Percentiles rank a stretch among this genome's conserved stretches.
phyloP scores from a whole-genome alignment of 306 rosid genomes.

The Vigna angularis region DNA sequence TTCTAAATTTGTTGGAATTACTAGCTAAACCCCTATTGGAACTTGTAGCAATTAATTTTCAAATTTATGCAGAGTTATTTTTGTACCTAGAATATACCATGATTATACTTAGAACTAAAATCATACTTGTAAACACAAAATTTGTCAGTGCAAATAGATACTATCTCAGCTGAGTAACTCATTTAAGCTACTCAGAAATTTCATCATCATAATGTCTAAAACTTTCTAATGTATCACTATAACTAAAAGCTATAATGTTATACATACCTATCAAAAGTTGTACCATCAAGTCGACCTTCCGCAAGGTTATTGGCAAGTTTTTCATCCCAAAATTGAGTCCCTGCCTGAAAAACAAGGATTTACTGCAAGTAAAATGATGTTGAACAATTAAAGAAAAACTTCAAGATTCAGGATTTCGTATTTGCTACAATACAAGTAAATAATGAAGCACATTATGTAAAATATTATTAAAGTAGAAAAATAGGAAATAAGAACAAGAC shows the following conservation, averaged over 20 bases:
- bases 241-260: conserved; percentile 25
- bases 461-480: conserved; percentile 2
- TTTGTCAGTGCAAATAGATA: not conserved
- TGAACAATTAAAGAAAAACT: conserved; percentile 27
- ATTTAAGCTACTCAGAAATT: not conserved
- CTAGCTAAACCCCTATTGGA: not conserved
- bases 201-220: not conserved
- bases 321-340: conserved; percentile 99
- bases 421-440: conserved; percentile 2
- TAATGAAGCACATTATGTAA: not conserved
- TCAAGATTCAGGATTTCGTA: conserved; percentile 1
- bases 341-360: conserved; percentile 69
- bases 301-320: conserved; percentile 88
- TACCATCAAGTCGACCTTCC: conserved; percentile 84
- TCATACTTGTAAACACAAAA: conserved; percentile 10
- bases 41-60: not conserved
- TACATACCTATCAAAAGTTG: conserved; percentile 87
- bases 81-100: not conserved
- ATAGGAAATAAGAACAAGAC: conserved; percentile 17
- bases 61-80: not conserved
- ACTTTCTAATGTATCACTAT: not conserved
- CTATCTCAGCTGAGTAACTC: not conserved
- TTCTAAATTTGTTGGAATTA: not conserved
- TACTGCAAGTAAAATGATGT: conserved; percentile 38
- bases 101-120: not conserved